Percentiles rank a stretch among this genome's conserved stretches.
Evolutionary conservation across 2,329 filamentous ascomycete genomes (phyloP).

Genomic region (Pyrenophora graminea): DNA sequence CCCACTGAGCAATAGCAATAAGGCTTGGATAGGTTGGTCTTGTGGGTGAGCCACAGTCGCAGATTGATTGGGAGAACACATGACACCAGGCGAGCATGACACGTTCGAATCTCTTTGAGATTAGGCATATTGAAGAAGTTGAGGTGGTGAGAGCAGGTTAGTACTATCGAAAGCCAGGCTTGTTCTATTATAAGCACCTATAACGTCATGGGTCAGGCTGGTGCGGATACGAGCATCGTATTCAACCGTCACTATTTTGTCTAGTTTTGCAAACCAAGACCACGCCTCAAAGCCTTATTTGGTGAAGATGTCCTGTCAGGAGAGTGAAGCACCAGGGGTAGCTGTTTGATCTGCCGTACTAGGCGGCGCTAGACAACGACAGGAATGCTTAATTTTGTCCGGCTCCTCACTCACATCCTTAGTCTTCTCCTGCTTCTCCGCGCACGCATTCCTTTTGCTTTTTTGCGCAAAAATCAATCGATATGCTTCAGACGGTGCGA

Average conservation of each 20-base stretch:
- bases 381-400: conserved; percentile 22
- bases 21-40: too few relatives aligned
- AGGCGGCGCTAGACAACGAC: conserved; percentile 16
- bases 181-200: background rate
- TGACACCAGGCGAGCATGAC: too few relatives aligned
- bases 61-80: too few relatives aligned
- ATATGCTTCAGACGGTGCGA: background rate
- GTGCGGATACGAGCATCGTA: too few relatives aligned
- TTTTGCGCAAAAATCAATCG: background rate
- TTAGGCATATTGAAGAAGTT: too few relatives aligned
- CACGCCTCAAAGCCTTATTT: conserved; percentile 29
- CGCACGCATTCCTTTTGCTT: background rate
- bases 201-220: background rate
- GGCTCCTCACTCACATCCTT: conserved; percentile 6
- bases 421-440: background rate
- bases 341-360: conserved; percentile 11
- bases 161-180: background rate
- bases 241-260: background rate
- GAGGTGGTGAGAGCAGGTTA: background rate
- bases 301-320: background rate
- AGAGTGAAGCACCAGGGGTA: conserved; percentile 16
- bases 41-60: too few relatives aligned
- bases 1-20: too few relatives aligned
- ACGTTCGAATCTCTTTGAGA: too few relatives aligned
- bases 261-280: conserved; percentile 16